A percentile compares a stretch with the other conserved stretches of the same genome.
phyloP scores from a whole-genome alignment of 2,329 filamentous ascomycete genomes.

The Sclerotinia glacialis region DNA sequence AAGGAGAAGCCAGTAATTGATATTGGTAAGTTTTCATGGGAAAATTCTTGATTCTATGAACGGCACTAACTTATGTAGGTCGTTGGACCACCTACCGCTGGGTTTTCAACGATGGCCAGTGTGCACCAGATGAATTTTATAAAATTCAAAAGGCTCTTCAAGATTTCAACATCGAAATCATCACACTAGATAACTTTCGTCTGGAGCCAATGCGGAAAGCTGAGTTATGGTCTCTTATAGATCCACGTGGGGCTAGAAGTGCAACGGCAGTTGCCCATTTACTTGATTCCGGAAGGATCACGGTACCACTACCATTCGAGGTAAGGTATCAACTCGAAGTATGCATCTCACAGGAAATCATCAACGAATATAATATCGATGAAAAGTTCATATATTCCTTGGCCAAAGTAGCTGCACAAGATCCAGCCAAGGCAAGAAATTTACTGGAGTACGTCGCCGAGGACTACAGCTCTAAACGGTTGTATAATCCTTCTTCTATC shows the following conservation, averaged over 20 bases:
- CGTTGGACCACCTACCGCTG: constrained; percentile 62
- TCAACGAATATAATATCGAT: constrained; percentile 74
- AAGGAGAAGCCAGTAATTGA: constrained; percentile 54
- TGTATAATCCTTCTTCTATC: constrained; percentile 70
- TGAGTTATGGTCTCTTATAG: constrained; percentile 47
- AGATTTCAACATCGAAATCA: constrained; percentile 69
- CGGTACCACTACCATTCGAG: constrained; percentile 57
- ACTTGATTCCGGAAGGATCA: constrained; percentile 35
- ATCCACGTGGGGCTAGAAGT: constrained; percentile 26
- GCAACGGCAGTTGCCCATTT: constrained; percentile 28
- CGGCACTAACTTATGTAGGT: constrained; percentile 41
- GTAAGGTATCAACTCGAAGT: constrained; percentile 90
- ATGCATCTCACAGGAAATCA: constrained; percentile 74
- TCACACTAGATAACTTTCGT: constrained; percentile 45
- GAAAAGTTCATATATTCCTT: constrained; percentile 65
- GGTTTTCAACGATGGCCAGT: constrained; percentile 43
- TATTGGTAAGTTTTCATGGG: constrained; percentile 43
- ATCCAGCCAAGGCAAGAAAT: constrained; percentile 53
- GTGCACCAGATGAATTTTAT: constrained; percentile 27
- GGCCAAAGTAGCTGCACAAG: constrained; percentile 45
- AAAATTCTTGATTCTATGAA: neutral
- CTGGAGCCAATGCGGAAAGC: constrained; percentile 40
- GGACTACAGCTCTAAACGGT: constrained; percentile 49
- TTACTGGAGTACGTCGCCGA: constrained; percentile 74
- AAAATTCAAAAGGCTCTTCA: constrained; percentile 45